Percentiles rank a stretch among this genome's conserved stretches.
These are phyloP conservation scores for Chionographis japonica DNA, from an alignment of 106 monocot genomes.

Conservation along the genomic window DNA sequence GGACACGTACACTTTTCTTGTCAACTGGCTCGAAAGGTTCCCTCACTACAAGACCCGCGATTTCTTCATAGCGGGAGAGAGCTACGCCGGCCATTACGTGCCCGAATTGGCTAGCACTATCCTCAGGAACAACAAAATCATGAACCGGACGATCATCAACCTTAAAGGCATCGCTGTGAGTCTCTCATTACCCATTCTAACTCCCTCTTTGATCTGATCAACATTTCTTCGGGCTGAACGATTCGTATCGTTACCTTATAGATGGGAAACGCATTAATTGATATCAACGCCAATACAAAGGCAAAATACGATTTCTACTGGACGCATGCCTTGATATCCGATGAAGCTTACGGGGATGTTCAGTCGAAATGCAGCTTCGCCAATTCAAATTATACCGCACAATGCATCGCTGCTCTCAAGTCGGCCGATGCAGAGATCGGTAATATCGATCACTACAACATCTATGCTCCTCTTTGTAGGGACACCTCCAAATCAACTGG, in stretches of 20 bases:
- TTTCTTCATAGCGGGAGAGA: constrained; percentile 55
- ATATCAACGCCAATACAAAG: not conserved
- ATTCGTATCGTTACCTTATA: not conserved
- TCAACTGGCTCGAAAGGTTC: constrained; percentile 47
- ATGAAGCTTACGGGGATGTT: constrained; percentile 18
- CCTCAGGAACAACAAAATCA: constrained; percentile 9
- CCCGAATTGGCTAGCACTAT: constrained; percentile 43
- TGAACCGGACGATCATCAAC: constrained; percentile 19
- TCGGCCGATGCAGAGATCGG: not conserved
- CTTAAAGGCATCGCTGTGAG: constrained; percentile 40
- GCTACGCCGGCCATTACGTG: constrained; percentile 47
- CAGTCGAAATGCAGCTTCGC: constrained; percentile 13
- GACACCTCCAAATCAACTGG: not conserved
- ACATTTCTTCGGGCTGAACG: not conserved
- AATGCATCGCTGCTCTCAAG: constrained; percentile 10
- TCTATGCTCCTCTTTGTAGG: constrained; percentile 46
- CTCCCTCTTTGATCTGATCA: not conserved
- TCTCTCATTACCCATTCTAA: not conserved
- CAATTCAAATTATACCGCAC: not conserved
- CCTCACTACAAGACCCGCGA: constrained; percentile 37
- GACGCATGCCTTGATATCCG: constrained; percentile 38
- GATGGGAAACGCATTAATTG: constrained; percentile 51
- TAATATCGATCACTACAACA: constrained; percentile 35
- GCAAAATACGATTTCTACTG: constrained; percentile 19
- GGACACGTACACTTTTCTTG: constrained; percentile 27